Percentiles rank a stretch among this genome's conserved stretches.
These are phyloP conservation scores for Scorias spongiosa DNA, from an alignment of 2,329 filamentous ascomycete genomes.

Conservation along the genomic window DNA sequence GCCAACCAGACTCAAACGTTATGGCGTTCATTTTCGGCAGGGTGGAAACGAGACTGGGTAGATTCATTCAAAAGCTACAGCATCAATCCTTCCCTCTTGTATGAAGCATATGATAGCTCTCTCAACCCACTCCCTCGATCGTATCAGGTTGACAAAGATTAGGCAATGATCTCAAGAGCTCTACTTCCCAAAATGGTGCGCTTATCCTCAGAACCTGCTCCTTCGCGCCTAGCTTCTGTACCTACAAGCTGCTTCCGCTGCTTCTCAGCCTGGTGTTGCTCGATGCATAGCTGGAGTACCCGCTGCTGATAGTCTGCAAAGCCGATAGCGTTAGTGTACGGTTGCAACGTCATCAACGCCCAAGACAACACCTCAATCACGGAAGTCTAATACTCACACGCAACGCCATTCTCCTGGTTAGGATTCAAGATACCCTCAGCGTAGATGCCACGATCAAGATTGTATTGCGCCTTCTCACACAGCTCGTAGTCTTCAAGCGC, in stretches of 20 bases:
- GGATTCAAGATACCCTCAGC: slow-evolving; percentile 41
- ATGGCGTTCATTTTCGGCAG: too few relatives aligned
- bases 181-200: neutral
- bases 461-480: slow-evolving; percentile 41
- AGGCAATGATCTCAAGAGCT: slow-evolving; percentile 26
- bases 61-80: too few relatives aligned
- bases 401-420: slow-evolving; percentile 40
- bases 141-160: slow-evolving; percentile 14
- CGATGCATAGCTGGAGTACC: slow-evolving; percentile 11
- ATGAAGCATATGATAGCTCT: too few relatives aligned
- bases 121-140: too few relatives aligned
- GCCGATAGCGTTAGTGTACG: slow-evolving; percentile 3
- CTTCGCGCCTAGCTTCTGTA: neutral
- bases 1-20: neutral
- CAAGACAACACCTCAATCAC: neutral
- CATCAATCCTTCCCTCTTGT: too few relatives aligned
- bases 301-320: slow-evolving; percentile 29
- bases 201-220: neutral
- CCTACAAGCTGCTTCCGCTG: neutral
- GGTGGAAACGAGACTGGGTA: too few relatives aligned
- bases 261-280: neutral
- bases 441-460: slow-evolving; percentile 39
- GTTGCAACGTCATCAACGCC: neutral
- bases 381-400: slow-evolving; percentile 3
- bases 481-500: slow-evolving; percentile 42